phyloP scores from a whole-genome alignment of 345 rosid genomes.

The Eucalyptus lansdowneana region DNA sequence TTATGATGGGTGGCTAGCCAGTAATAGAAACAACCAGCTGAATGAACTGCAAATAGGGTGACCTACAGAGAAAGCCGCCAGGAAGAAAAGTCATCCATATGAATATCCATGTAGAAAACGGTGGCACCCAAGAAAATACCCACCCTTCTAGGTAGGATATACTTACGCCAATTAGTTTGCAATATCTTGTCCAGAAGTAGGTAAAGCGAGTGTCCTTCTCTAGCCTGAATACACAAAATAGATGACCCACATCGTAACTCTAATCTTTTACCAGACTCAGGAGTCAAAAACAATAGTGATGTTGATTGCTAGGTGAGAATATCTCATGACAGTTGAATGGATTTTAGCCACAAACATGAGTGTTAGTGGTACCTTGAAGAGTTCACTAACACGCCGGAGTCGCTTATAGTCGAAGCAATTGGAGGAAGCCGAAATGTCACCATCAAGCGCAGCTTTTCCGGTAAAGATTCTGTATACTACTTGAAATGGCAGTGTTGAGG shows the following conservation, averaged over 20 bases:
- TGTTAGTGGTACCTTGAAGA: constrained; percentile 48
- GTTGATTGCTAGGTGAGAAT: neutral
- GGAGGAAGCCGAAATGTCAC: constrained; percentile 48
- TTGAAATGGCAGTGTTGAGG: constrained; percentile 73
- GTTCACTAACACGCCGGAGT: constrained; percentile 64
- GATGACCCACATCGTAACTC: neutral
- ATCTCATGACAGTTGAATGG: neutral
- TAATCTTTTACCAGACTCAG: neutral
- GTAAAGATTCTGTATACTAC: constrained; percentile 30
- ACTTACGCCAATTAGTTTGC: constrained; percentile 61
- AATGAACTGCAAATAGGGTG: constrained; percentile 64
- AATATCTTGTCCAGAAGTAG: constrained; percentile 58
- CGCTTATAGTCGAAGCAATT: constrained; percentile 92
- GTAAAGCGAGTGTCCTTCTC: constrained; percentile 76
- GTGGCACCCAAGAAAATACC: neutral
- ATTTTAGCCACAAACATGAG: neutral
- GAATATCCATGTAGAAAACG: neutral
- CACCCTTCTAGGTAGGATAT: neutral
- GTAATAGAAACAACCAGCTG: constrained; percentile 75
- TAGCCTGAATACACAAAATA: constrained; percentile 24
- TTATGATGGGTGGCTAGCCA: constrained; percentile 59
- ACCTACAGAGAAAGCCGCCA: constrained; percentile 33
- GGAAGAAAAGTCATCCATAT: neutral
- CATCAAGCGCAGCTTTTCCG: constrained; percentile 14
- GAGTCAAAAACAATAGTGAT: neutral